A percentile compares a stretch with the other conserved stretches of the same genome.
These are phyloP conservation scores for Pleurotus tuber-regium DNA, from an alignment of 768 basidiomycete genomes.

Conservation along the genomic window DNA sequence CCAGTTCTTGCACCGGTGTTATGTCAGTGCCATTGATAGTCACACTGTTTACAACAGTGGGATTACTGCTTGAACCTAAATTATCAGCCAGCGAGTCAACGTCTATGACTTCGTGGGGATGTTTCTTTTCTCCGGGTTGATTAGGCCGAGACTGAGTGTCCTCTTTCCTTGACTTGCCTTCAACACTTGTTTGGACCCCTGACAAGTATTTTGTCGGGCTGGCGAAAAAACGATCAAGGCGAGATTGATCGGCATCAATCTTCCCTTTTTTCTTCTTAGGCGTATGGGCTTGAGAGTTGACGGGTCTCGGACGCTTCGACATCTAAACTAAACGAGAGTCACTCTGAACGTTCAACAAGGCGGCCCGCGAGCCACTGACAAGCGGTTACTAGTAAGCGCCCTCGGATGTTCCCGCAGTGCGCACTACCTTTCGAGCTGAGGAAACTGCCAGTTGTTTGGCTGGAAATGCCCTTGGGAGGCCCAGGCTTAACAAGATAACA, in stretches of 20 bases:
- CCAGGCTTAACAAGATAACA: too few species aligned
- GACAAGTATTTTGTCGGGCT: slow-evolving; percentile 18
- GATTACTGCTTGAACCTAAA: background rate
- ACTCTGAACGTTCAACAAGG: background rate
- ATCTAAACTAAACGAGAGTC: background rate
- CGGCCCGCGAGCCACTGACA: background rate
- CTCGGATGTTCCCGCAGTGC: background rate
- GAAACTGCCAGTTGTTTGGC: too few species aligned
- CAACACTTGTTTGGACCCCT: slow-evolving; percentile 14
- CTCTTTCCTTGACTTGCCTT: background rate
- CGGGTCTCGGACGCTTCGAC: background rate
- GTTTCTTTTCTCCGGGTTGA: slow-evolving; percentile 1
- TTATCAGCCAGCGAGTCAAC: slow-evolving; percentile 16
- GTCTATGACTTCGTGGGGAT: slow-evolving; percentile 15
- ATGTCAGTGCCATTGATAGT: too few species aligned
- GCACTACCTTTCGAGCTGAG: too few species aligned
- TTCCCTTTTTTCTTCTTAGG: slow-evolving; percentile 6
- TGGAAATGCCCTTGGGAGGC: too few species aligned
- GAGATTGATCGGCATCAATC: slow-evolving; percentile 17
- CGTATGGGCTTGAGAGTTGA: background rate
- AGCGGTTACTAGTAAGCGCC: background rate
- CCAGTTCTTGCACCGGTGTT: too few species aligned
- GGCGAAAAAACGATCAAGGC: slow-evolving; percentile 25
- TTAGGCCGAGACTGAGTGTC: background rate
- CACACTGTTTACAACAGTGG: background rate